These are phyloP conservation scores for Aspergillus jensenii DNA, from an alignment of 2,329 filamentous ascomycete species.

Conservation along the genomic window DNA sequence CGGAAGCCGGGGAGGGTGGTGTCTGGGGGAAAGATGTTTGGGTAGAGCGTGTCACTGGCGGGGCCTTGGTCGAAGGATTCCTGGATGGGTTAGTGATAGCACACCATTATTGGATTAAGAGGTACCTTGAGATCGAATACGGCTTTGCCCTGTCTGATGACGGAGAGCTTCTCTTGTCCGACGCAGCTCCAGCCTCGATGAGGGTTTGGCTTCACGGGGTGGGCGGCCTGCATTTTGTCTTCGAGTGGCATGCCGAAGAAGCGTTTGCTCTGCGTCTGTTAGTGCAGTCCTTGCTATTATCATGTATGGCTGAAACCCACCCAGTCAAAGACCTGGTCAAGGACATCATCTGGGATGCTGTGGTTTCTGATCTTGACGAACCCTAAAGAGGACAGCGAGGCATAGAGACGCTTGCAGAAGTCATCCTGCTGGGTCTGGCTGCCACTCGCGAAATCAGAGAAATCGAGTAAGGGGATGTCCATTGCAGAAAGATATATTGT, in stretches of 20 bases:
- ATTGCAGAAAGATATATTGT: neutral
- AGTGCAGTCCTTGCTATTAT: neutral
- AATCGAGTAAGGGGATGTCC: slow-evolving; percentile 6
- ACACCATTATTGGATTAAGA: neutral
- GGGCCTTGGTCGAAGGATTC: slow-evolving; percentile 16
- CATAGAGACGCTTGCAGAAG: neutral
- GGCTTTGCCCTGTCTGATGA: slow-evolving; percentile 21
- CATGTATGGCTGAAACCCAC: neutral
- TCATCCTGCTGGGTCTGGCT: slow-evolving; percentile 1
- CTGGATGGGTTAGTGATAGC: neutral
- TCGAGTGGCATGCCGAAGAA: slow-evolving; percentile 28
- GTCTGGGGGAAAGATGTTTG: slow-evolving; percentile 11
- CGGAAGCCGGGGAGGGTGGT: slow-evolving; percentile 10
- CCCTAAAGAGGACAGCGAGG: neutral
- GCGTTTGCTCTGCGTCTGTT: slow-evolving; percentile 2
- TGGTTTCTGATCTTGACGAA: slow-evolving; percentile 9
- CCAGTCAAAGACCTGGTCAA: slow-evolving; percentile 6
- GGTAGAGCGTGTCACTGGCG: slow-evolving; percentile 1
- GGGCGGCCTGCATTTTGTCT: slow-evolving; percentile 30
- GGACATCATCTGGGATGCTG: neutral
- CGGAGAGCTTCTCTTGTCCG: slow-evolving; percentile 29
- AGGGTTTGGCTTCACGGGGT: slow-evolving; percentile 28
- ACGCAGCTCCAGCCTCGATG: slow-evolving; percentile 33
- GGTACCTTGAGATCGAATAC: slow-evolving; percentile 24
- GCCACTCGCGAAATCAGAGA: neutral